Base-by-base conservation (phyloP, 306 rosid genomes). In the Pyrus bretschneideri region DNA sequence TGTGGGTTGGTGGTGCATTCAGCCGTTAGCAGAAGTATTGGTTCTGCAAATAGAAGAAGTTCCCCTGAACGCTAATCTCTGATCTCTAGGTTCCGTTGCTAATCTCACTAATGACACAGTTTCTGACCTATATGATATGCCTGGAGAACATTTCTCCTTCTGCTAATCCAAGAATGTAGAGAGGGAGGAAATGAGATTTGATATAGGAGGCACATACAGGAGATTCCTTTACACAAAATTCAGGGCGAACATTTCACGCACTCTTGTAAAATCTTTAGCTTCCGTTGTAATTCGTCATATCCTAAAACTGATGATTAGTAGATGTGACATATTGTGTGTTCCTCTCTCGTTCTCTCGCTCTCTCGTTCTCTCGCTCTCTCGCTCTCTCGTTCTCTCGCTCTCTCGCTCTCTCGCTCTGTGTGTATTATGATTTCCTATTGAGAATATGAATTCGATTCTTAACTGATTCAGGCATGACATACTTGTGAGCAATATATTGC, bases 91-190 rank as follows among this genome's bases (percentile, higher is more conserved):
- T 78, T 62, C 46, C 82, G 52, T 74, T 70, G 69, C 83, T 79
- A 70, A 77, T 82, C 59, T 60, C 74, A 80, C 52, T 65, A 65
- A 77, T 82, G 60, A 73, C 81, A 45, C 78, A 46, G 80, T 65
- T 73, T 78, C 82, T 78, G 82, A 81, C 80, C 33, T 49, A 54
- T 73, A 58, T 76, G 14, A 76, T 76, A 77, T 23, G 76, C 79
- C 58, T 72, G 51, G 66, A 70, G 76, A 74, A 69, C 80, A 76
- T 72, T 81, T 63, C 75, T 68, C 73, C 87, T 63, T 71, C 57
- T 73, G 78, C 83, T 74, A 64, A 86, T 75, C 77, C 67, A 57
- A 49, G 64, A 9, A 44, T 5, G 17, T 49, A 76, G 27, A 22
- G 70, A 60, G 55, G 79, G 78, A 65, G 67, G 52, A 71, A 49